Conservation (phyloP, 148 eudicot species). For the Rheum nobile region DNA sequence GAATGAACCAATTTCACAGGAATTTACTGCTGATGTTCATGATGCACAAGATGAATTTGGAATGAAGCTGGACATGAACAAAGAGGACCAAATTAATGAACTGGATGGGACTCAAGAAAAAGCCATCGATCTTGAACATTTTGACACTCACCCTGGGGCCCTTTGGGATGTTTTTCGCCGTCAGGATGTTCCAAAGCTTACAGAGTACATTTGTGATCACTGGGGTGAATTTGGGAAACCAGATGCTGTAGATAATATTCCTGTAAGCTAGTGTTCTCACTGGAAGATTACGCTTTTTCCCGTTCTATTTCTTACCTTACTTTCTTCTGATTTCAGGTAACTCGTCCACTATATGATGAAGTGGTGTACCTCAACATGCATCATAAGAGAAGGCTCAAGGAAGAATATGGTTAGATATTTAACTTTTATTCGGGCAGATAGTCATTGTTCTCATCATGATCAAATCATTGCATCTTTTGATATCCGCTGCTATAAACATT, state of each 20-base stretch:
- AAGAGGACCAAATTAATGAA: slow-evolving; percentile 21
- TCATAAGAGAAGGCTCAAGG: slow-evolving; percentile 66
- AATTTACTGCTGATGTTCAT: slow-evolving; percentile 19
- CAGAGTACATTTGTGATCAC: slow-evolving; percentile 44
- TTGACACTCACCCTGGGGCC: slow-evolving; percentile 46
- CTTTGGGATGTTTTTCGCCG: slow-evolving; percentile 88
- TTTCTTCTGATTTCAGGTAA: slow-evolving; percentile 36
- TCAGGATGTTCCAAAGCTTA: slow-evolving; percentile 65
- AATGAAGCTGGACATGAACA: slow-evolving; percentile 26
- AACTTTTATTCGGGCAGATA: not conserved
- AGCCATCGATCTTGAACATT: slow-evolving; percentile 23
- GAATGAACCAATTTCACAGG: slow-evolving; percentile 20
- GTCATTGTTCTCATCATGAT: not conserved
- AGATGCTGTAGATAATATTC: slow-evolving; percentile 18
- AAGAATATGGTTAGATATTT: slow-evolving; percentile 58
- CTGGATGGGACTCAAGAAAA: slow-evolving; percentile 16
- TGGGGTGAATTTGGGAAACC: slow-evolving; percentile 39
- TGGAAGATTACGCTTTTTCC: not conserved
- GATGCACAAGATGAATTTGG: slow-evolving; percentile 23
- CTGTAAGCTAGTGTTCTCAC: slow-evolving; percentile 27
- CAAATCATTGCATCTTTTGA: not conserved
- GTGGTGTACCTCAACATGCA: slow-evolving; percentile 43
- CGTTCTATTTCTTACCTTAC: slow-evolving; percentile 10
- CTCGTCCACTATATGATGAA: slow-evolving; percentile 40
- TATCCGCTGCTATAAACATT: not conserved